phyloP scores from a whole-genome alignment of 352 stramenopile species.

The Blastocystis sp. region DNA sequence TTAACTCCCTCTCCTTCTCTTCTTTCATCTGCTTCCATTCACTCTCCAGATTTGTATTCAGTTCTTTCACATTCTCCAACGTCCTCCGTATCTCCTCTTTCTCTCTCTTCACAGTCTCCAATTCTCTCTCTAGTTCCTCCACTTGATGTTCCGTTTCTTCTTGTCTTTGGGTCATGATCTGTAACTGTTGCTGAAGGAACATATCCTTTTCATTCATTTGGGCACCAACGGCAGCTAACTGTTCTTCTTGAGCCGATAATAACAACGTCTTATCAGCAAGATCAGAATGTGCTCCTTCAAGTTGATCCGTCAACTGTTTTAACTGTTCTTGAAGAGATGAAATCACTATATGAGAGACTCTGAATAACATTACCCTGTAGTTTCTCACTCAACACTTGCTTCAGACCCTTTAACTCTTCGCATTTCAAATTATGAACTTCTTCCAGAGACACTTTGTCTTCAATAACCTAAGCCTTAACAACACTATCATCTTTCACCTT shows the following conservation, averaged over 20 bases:
- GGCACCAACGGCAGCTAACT: neutral
- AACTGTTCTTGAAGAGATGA: neutral
- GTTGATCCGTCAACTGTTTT: neutral
- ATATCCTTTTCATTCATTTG: neutral
- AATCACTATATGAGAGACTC: neutral
- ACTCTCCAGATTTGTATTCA: neutral
- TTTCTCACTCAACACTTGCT: neutral
- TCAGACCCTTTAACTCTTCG: neutral
- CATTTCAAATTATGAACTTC: conserved; percentile 21
- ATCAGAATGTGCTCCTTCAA: neutral
- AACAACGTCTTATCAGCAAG: neutral
- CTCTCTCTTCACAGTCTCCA: neutral
- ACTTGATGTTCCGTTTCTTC: neutral
- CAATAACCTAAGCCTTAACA: neutral
- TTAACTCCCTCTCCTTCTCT: neutral
- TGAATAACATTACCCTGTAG: neutral
- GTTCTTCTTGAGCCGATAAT: neutral
- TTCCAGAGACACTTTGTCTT: conserved; percentile 16
- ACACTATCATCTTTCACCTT: neutral
- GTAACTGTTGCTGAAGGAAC: neutral
- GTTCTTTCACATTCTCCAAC: neutral
- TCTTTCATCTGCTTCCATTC: neutral
- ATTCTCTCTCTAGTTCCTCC: neutral
- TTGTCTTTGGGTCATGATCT: neutral
- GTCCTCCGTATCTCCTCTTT: neutral